A percentile compares a stretch with the other conserved stretches of the same genome.
Conservation (phyloP, 345 rosid species). For the Psidium friedrichsthalianum region DNA sequence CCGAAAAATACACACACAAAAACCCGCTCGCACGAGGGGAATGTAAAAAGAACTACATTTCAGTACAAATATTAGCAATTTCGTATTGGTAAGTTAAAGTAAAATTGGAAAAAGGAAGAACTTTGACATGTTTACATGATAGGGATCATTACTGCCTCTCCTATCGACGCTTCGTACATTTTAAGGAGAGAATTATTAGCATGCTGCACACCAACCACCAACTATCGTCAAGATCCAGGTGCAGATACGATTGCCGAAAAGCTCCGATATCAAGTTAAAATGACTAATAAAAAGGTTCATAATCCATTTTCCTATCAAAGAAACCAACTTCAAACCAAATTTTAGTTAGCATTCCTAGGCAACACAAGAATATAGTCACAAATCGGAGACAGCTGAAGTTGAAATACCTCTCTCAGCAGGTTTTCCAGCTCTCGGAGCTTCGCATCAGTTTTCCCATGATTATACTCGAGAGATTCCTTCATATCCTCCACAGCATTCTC, state of each 20-base stretch:
- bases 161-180: neutral
- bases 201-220: neutral
- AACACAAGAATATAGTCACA: neutral
- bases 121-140: neutral
- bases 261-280: neutral
- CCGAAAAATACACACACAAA: too few species aligned
- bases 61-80: neutral
- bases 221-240: neutral
- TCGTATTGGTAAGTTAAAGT: neutral
- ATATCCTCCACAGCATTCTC: constrained; percentile 33
- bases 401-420: constrained; percentile 36
- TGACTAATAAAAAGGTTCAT: neutral
- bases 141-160: neutral
- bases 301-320: neutral
- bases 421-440: constrained; percentile 39
- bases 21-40: neutral
- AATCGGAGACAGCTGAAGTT: neutral
- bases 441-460: constrained; percentile 33
- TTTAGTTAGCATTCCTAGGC: neutral
- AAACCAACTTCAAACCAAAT: neutral
- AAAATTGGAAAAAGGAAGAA: neutral
- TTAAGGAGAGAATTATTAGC: neutral
- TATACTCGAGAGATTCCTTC: constrained; percentile 24
- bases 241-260: neutral
- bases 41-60: neutral